A percentile compares a stretch with the other conserved stretches of the same genome.
These are phyloP conservation scores for Fusarium sp. DNA, from an alignment of 2,329 filamentous ascomycete genomes.

Conservation along the genomic window DNA sequence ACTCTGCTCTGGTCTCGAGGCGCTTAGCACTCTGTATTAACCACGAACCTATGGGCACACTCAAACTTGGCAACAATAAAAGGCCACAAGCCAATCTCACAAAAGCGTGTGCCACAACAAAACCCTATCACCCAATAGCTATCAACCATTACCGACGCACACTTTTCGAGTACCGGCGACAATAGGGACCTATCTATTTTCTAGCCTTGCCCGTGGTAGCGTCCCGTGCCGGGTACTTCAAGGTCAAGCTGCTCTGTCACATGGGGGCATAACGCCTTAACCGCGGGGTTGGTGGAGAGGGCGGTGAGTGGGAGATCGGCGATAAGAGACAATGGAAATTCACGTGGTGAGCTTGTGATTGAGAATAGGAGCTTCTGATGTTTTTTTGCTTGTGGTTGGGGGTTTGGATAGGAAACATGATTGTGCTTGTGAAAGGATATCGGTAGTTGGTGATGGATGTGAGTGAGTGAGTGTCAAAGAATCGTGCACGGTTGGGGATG, in stretches of 20 bases:
- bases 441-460: background rate
- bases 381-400: background rate
- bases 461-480: background rate
- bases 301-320: slow-evolving; percentile 26
- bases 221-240: slow-evolving; percentile 25
- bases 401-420: background rate
- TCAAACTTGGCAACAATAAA: slow-evolving; percentile 4
- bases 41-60: background rate
- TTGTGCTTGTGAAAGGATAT: background rate
- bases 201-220: slow-evolving; percentile 28
- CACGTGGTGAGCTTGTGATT: slow-evolving; percentile 4
- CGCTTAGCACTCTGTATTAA: background rate
- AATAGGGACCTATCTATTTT: slow-evolving; percentile 19
- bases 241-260: slow-evolving; percentile 21
- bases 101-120: slow-evolving; percentile 19
- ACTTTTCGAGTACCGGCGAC: slow-evolving; percentile 13
- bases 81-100: background rate
- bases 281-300: slow-evolving; percentile 12
- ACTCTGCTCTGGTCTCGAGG: background rate
- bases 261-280: slow-evolving; percentile 26
- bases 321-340: slow-evolving; percentile 8
- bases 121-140: slow-evolving; percentile 14
- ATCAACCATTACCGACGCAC: slow-evolving; percentile 1
- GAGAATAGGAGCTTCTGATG: background rate
- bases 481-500: slow-evolving; percentile 9